Evolutionary conservation across 2,329 filamentous ascomycete genomes (phyloP).

Genomic region (Claviceps sp.): DNA sequence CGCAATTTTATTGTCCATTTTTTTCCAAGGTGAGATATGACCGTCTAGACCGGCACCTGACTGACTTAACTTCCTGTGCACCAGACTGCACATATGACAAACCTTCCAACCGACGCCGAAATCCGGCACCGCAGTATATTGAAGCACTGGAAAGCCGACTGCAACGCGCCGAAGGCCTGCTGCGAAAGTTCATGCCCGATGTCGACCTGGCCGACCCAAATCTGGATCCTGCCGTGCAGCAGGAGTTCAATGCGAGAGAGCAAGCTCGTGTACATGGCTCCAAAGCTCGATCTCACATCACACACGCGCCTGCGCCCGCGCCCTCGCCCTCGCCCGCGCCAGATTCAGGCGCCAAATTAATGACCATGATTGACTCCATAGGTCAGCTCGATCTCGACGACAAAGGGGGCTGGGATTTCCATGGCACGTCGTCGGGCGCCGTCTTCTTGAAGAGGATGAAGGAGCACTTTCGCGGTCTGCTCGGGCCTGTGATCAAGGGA

Average conservation of each 20-base stretch:
- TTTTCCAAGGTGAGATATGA: not conserved
- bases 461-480: slow-evolving; percentile 69
- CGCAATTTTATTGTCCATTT: too few relatives aligned
- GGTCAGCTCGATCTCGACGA: slow-evolving; percentile 88
- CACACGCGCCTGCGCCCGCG: slow-evolving; percentile 7
- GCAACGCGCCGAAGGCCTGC: slow-evolving; percentile 67
- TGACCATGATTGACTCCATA: slow-evolving; percentile 90
- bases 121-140: slow-evolving; percentile 85
- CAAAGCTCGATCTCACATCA: slow-evolving; percentile 25
- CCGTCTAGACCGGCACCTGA: not conserved
- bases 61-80: not conserved
- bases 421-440: slow-evolving; percentile 81
- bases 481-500: slow-evolving; percentile 49
- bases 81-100: slow-evolving; percentile 94
- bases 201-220: slow-evolving; percentile 75
- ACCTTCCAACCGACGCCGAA: slow-evolving; percentile 79
- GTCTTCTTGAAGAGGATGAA: slow-evolving; percentile 81
- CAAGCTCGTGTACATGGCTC: slow-evolving; percentile 33
- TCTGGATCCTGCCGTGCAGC: slow-evolving; percentile 63
- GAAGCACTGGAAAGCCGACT: slow-evolving; percentile 75
- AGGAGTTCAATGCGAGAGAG: slow-evolving; percentile 48
- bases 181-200: slow-evolving; percentile 70
- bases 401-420: slow-evolving; percentile 85
- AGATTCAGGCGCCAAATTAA: slow-evolving; percentile 52
- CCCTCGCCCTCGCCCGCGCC: not conserved